Conservation (phyloP, 257 asterid species). For the Solanum etuberosum region DNA sequence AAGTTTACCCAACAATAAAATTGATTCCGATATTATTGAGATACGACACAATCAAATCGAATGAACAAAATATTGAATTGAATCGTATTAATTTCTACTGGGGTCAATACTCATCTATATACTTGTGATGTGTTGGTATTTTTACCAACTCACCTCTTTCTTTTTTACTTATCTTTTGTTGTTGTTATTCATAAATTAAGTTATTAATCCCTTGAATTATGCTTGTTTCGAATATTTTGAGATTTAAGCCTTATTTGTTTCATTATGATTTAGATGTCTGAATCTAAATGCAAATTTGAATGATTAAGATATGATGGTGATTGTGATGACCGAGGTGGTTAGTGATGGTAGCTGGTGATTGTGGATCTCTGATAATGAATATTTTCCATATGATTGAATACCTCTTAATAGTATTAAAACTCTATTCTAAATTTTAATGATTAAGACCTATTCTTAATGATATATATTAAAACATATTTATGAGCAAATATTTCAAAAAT, state of each 20-base stretch:
- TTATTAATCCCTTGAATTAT: no score
- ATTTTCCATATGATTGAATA: not conserved
- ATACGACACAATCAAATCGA: not conserved
- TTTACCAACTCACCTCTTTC: no score
- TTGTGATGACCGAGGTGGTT: no score
- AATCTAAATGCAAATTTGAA: no score
- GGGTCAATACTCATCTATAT: not conserved
- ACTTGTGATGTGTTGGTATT: not conserved
- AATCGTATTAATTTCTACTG: not conserved
- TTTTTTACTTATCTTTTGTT: no score
- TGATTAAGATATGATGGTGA: not conserved
- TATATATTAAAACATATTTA: not conserved
- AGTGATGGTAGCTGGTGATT: not conserved
- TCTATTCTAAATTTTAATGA: not conserved
- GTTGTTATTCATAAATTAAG: no score
- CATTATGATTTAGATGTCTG: no score
- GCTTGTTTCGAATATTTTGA: no score
- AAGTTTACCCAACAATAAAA: not conserved
- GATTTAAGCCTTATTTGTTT: no score
- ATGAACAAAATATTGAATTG: not conserved
- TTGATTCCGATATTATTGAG: not conserved
- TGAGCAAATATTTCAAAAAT: not conserved
- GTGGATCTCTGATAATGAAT: not conserved
- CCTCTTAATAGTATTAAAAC: not conserved
- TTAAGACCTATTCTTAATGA: not conserved